phyloP scores from a whole-genome alignment of 2,329 filamentous ascomycete genomes.

The Cladophialophora chaetospira region DNA sequence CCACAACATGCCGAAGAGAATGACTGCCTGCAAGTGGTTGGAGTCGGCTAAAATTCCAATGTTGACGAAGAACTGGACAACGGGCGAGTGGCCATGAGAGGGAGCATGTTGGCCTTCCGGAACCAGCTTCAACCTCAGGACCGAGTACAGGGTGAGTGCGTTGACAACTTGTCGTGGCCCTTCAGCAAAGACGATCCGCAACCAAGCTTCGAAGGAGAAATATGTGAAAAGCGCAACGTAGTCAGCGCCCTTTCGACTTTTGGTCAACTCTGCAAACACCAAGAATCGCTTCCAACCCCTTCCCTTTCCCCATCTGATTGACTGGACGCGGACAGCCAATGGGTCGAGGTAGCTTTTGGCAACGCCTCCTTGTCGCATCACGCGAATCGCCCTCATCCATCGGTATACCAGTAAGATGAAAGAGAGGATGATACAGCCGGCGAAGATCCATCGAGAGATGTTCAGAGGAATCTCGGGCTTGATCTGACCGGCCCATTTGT shows the following conservation, averaged over 20 bases:
- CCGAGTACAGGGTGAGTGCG: constrained; percentile 80
- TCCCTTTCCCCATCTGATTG: constrained; percentile 70
- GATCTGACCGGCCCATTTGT: constrained; percentile 84
- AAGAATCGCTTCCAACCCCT: constrained; percentile 86
- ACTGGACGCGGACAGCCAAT: constrained; percentile 81
- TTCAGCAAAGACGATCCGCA: constrained; percentile 86
- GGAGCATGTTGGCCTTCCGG: constrained; percentile 57
- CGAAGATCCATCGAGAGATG: constrained; percentile 93
- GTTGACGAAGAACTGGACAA: constrained; percentile 81
- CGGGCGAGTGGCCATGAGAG: constrained; percentile 60
- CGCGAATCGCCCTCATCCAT: constrained; percentile 74
- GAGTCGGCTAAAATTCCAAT: constrained; percentile 70
- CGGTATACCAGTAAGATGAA: constrained; percentile 80
- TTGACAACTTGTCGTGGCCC: constrained; percentile 92
- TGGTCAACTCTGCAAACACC: constrained; percentile 89
- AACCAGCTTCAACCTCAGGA: constrained; percentile 75
- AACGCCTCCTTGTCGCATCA: constrained; percentile 82
- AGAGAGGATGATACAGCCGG: constrained; percentile 86
- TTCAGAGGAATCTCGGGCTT: constrained; percentile 74
- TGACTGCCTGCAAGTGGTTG: constrained; percentile 76
- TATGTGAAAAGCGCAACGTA: constrained; percentile 91
- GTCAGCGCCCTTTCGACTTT: constrained; percentile 85
- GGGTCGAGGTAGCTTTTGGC: constrained; percentile 90
- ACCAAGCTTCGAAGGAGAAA: constrained; percentile 80
- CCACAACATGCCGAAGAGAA: constrained; percentile 89